Evolutionary conservation across 2,329 filamentous ascomycete species (phyloP).

Genomic region (Thelonectria discophora): DNA sequence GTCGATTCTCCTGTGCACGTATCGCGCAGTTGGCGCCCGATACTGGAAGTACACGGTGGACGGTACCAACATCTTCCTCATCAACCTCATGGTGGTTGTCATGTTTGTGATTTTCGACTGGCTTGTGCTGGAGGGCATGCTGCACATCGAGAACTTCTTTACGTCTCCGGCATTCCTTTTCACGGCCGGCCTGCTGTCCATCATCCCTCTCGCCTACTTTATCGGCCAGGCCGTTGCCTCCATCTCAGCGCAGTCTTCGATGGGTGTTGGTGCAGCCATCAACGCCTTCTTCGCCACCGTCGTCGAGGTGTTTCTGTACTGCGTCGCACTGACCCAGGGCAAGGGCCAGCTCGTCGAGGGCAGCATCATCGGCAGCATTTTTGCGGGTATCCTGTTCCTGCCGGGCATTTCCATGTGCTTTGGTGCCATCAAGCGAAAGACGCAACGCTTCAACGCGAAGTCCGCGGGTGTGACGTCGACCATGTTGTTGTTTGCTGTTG

Average conservation of each 20-base stretch:
- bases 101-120: conserved; percentile 95
- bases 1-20: conserved; percentile 94
- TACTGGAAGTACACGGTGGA: conserved; percentile 99
- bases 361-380: conserved; percentile 97
- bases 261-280: conserved; percentile 95
- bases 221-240: conserved; percentile 98
- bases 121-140: conserved; percentile 73
- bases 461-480: conserved; percentile 97
- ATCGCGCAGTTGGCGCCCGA: conserved; percentile 89
- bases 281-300: conserved; percentile 98
- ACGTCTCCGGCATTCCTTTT: conserved; percentile 90
- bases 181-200: conserved; percentile 82
- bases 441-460: conserved; percentile 95
- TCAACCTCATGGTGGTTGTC: conserved; percentile 95
- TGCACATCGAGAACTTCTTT: conserved; percentile 76
- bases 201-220: conserved; percentile 97
- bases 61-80: conserved; percentile 98
- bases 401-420: conserved; percentile 99
- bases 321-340: conserved; percentile 89
- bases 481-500: conserved; percentile 95
- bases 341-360: conserved; percentile 95
- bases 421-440: conserved; percentile 96
- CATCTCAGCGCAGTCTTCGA: conserved; percentile 97
- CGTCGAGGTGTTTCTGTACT: conserved; percentile 98
- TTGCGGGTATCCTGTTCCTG: conserved; percentile 93